Evolutionary conservation across 805 yeast species (phyloP).

Genomic region (Lachancea nothofagi): DNA sequence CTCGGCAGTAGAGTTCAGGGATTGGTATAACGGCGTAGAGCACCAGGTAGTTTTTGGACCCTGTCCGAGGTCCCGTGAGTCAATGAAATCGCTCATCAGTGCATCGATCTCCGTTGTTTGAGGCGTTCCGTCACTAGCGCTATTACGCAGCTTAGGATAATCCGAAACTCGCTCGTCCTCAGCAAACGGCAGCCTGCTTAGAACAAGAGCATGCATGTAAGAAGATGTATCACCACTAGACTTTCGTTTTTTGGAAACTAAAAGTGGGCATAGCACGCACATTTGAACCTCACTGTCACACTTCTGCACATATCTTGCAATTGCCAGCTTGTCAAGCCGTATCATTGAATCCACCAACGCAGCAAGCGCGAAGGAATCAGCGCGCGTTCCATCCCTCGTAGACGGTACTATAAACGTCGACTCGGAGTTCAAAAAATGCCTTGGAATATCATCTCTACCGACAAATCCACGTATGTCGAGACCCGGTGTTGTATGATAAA

Average conservation of each 20-base stretch:
- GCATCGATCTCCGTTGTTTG: constrained; percentile 38
- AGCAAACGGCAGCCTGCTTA: constrained; percentile 59
- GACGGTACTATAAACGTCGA: constrained; percentile 47
- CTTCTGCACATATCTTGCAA: constrained; percentile 60
- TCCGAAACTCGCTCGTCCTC: constrained; percentile 68
- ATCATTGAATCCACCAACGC: constrained; percentile 50
- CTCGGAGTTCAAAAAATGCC: constrained; percentile 56
- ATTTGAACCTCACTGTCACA: constrained; percentile 42
- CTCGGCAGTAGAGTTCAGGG: neutral
- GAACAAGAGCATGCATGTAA: constrained; percentile 39
- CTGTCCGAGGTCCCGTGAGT: constrained; percentile 39
- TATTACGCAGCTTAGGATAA: constrained; percentile 32
- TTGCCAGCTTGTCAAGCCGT: constrained; percentile 42
- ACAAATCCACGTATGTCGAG: constrained; percentile 63
- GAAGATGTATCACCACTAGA: constrained; percentile 9
- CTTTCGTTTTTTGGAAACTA: constrained; percentile 5
- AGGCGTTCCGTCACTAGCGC: constrained; percentile 11
- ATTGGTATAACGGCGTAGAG: constrained; percentile 6
- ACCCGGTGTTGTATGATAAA: constrained; percentile 43
- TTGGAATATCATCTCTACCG: constrained; percentile 42
- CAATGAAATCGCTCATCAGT: constrained; percentile 41
- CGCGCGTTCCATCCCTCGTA: constrained; percentile 27
- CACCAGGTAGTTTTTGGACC: constrained; percentile 11
- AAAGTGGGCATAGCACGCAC: constrained; percentile 52
- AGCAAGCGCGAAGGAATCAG: constrained; percentile 40